Percentiles rank a stretch among this genome's conserved stretches.
phyloP scores from a whole-genome alignment of 306 rosid genomes.

The Acacia confusa region DNA sequence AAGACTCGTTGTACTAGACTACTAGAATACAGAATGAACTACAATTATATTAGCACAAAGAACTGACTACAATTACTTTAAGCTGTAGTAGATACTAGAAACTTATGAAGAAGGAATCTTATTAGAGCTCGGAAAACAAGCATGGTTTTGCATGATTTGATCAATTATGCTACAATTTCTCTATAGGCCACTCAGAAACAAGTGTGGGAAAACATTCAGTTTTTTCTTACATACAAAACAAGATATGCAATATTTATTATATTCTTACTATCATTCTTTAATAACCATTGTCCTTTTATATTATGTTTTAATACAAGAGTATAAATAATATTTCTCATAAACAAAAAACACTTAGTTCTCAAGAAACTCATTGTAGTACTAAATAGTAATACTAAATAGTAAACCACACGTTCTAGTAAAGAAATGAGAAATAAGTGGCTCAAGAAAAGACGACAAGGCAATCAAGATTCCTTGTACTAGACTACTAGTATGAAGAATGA shows the following conservation, averaged over 20 bases:
- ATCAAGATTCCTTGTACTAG: neutral
- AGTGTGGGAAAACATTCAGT: neutral
- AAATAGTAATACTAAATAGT: conserved; percentile 4
- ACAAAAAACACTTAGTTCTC: neutral
- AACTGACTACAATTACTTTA: neutral
- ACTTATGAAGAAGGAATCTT: neutral
- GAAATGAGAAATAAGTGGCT: neutral
- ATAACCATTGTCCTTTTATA: neutral
- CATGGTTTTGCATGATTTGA: conserved; percentile 6
- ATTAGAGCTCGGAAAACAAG: neutral
- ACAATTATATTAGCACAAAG: neutral
- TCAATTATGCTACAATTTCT: too few relatives aligned
- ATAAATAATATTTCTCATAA: neutral
- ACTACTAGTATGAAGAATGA: neutral
- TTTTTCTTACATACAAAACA: neutral
- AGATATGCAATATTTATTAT: neutral
- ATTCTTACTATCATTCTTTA: neutral
- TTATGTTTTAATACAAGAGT: neutral
- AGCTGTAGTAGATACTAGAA: conserved; percentile 6
- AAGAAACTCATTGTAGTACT: neutral
- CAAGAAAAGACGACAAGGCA: neutral
- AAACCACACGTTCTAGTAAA: neutral
- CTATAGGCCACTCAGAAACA: neutral
- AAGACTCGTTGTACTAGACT: neutral
- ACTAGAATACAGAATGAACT: neutral